These are phyloP conservation scores for Microcera coccophila DNA, from an alignment of 2,329 filamentous ascomycete species.

Conservation along the genomic window DNA sequence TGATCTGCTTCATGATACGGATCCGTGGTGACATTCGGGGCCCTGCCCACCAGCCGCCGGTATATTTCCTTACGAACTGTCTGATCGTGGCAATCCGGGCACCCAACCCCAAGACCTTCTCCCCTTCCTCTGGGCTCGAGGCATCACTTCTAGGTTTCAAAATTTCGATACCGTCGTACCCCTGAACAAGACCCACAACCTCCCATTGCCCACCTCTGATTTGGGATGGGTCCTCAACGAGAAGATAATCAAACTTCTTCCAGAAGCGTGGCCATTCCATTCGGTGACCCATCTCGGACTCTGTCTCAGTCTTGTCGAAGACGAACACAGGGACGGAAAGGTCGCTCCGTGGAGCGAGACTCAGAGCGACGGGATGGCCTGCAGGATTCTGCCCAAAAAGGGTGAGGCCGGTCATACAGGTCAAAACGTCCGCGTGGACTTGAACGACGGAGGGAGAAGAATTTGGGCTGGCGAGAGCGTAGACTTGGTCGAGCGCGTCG, in stretches of 20 bases:
- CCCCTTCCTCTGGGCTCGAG: constrained; percentile 11
- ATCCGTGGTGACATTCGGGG: constrained; percentile 57
- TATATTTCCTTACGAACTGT: constrained; percentile 41
- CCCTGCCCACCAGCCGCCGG: constrained; percentile 62
- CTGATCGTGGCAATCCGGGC: constrained; percentile 37
- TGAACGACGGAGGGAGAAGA: constrained; percentile 28
- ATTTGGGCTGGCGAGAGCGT: constrained; percentile 29
- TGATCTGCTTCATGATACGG: constrained; percentile 40
- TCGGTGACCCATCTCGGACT: constrained; percentile 17
- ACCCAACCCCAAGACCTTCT: constrained; percentile 44
- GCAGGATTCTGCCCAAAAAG: constrained; percentile 55
- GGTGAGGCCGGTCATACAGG: constrained; percentile 68
- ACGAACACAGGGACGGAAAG: constrained; percentile 29
- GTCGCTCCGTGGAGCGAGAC: constrained; percentile 13
- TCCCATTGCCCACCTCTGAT: constrained; percentile 54
- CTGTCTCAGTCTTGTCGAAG: constrained; percentile 63
- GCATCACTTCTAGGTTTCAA: constrained; percentile 43
- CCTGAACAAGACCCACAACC: constrained; percentile 52
- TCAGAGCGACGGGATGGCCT: constrained; percentile 35
- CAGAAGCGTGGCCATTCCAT: constrained; percentile 54
- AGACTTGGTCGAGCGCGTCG: constrained; percentile 62
- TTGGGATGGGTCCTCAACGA: constrained; percentile 50
- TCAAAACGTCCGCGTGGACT: constrained; percentile 62
- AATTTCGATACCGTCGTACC: constrained; percentile 57
- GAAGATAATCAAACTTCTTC: constrained; percentile 59